Evolutionary conservation across 441 rosid genomes (phyloP).

Genomic region (Melastoma candidum): DNA sequence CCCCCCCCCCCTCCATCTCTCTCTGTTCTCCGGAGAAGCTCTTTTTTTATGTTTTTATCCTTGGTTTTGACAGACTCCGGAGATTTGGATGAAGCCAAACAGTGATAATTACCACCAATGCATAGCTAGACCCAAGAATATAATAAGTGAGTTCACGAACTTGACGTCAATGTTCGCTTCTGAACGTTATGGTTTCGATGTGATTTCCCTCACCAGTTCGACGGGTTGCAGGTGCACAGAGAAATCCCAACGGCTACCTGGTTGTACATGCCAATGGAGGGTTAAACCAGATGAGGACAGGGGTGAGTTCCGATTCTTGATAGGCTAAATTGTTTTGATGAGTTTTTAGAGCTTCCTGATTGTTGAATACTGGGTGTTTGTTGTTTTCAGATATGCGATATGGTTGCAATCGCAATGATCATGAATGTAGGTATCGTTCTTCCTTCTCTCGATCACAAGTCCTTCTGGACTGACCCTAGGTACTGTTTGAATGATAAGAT

Average conservation of each 20-base stretch:
- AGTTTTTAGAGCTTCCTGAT: slow-evolving; percentile 1
- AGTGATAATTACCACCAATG: slow-evolving; percentile 51
- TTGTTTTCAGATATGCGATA: slow-evolving; percentile 69
- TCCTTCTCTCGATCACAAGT: slow-evolving; percentile 83
- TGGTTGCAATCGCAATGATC: slow-evolving; percentile 90
- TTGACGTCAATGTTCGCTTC: neutral
- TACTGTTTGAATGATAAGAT: slow-evolving; percentile 11
- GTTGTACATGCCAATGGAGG: slow-evolving; percentile 94
- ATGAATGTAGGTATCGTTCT: slow-evolving; percentile 97
- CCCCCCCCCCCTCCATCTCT: neutral
- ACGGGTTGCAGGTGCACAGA: slow-evolving; percentile 26
- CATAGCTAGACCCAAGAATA: slow-evolving; percentile 47
- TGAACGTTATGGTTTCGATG: neutral
- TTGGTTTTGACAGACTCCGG: slow-evolving; percentile 41
- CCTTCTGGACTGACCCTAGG: slow-evolving; percentile 98
- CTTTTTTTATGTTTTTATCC: neutral
- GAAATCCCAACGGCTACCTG: slow-evolving; percentile 68
- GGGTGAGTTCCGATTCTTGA: slow-evolving; percentile 37
- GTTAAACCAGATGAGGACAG: slow-evolving; percentile 95
- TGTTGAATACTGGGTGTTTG: neutral
- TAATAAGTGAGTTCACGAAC: slow-evolving; percentile 31
- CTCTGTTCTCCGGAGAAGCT: neutral
- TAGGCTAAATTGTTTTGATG: neutral
- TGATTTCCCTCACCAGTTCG: neutral
- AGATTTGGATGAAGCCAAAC: slow-evolving; percentile 89